Base-by-base conservation (phyloP, 2,329 filamentous ascomycete species). In the Orbilia quercus region DNA sequence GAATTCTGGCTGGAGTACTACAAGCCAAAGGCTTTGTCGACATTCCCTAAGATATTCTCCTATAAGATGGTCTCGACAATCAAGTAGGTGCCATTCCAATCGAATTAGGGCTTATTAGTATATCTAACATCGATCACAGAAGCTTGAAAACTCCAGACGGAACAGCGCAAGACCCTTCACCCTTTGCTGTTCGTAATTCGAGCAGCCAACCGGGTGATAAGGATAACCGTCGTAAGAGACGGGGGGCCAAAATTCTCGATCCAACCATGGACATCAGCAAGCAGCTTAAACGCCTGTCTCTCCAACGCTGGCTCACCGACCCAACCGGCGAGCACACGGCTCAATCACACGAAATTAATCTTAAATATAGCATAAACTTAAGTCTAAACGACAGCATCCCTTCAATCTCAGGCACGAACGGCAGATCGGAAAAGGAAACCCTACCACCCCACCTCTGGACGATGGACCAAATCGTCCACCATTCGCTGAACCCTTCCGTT, bases 1-100 rank as follows among this genome's bases (percentile, higher is more conserved):
- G 70, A 67, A 44, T 99, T 96, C 81, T 99, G 95, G 95, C 84
- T 95, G 6, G 95, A 99, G 80, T 98, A 97, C 80, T 99, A 99
- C 79, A 88, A 93, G 12, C 95, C 95, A 0, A 85, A 91, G 6
- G 91, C 91, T 0, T 82, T 98, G 0, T 96, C 95, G 0, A 95
- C 92, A 0, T 92, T 98, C 76, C 86, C 89, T 12, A 99, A 97
- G 79, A 90, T 97, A 80, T 97, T 96, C 79, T 88, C 92, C 0
- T 96, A 91, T 81, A 92, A 91, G 79, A 91, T 98, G 86, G 96
- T 94, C 79, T 93, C 91, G 0, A 95, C 91, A 2, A 87, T 93
- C 75, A 90, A 90, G 73, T 93, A 94, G 79, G 89, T 94, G 31
- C 90, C 91, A 9, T 85, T 70, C 89, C 89, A 67, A 87, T 63